phyloP scores from a whole-genome alignment of 306 rosid genomes.

The barrel medic (Medicago truncatula) region DNA sequence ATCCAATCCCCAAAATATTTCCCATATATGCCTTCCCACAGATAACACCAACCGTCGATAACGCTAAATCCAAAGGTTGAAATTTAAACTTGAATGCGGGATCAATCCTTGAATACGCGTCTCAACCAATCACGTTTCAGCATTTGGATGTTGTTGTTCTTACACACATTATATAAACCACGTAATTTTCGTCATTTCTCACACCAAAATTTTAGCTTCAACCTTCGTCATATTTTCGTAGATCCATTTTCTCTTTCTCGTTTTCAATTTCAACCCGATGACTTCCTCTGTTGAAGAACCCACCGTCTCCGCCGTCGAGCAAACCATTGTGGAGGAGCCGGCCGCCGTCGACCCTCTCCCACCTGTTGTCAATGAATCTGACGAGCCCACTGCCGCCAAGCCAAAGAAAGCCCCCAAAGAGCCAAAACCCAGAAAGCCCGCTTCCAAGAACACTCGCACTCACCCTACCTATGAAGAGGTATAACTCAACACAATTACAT shows the following conservation, averaged over 20 bases:
- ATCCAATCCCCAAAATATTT: constrained; percentile 1
- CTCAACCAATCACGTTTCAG: constrained; percentile 64
- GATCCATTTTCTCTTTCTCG: not conserved
- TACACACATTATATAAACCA: constrained; percentile 69
- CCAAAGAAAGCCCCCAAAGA: constrained; percentile 48
- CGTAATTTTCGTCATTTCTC: constrained; percentile 53
- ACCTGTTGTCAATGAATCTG: constrained; percentile 40
- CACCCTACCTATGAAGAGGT: constrained; percentile 95
- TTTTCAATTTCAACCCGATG: constrained; percentile 35
- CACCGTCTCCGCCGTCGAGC: constrained; percentile 39
- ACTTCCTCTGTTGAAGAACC: constrained; percentile 66
- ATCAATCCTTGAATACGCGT: constrained; percentile 62
- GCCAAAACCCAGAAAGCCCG: constrained; percentile 59
- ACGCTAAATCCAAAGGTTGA: constrained; percentile 59
- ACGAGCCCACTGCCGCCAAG: constrained; percentile 42
- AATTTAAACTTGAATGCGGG: constrained; percentile 54
- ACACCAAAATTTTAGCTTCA: constrained; percentile 46
- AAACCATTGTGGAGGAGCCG: constrained; percentile 39
- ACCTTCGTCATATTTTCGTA: not conserved
- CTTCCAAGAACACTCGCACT: constrained; percentile 53
- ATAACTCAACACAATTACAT: not conserved
- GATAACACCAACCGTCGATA: constrained; percentile 61
- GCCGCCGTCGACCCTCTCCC: constrained; percentile 41
- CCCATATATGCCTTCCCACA: constrained; percentile 39
- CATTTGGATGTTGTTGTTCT: constrained; percentile 47